A percentile compares a stretch with the other conserved stretches of the same genome.
phyloP scores from a whole-genome alignment of 257 asterid genomes.

The Echites panduratus region DNA sequence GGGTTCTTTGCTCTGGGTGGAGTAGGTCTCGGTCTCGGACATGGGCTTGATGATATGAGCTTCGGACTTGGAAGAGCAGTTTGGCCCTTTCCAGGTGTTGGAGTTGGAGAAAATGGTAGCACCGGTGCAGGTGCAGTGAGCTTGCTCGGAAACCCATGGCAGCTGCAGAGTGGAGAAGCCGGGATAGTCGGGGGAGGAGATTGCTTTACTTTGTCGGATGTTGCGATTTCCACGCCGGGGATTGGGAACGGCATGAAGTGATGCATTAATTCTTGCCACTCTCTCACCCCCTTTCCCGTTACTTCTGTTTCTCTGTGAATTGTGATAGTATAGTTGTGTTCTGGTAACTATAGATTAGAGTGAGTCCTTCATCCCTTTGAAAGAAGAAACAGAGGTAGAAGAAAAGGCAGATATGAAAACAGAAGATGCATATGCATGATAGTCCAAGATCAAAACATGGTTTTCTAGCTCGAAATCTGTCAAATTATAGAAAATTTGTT shows the following conservation, averaged over 20 bases:
- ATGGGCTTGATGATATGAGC: slow-evolving; percentile 54
- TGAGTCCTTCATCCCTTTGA: not conserved
- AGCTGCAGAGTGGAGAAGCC: slow-evolving; percentile 48
- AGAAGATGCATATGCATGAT: slow-evolving; percentile 2
- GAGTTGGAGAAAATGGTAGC: slow-evolving; percentile 34
- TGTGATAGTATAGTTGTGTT: not conserved
- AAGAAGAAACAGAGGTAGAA: not conserved
- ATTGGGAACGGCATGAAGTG: slow-evolving; percentile 45
- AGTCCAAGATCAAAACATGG: not conserved
- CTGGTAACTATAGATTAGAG: not conserved
- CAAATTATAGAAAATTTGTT: not conserved
- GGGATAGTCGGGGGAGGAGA: slow-evolving; percentile 46
- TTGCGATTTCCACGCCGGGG: slow-evolving; percentile 64
- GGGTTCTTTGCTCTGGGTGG: slow-evolving; percentile 64
- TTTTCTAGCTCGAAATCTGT: not conserved
- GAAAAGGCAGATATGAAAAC: not conserved
- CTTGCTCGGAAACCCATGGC: slow-evolving; percentile 53
- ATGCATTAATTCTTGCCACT: too few species aligned
- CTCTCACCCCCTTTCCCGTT: too few species aligned
- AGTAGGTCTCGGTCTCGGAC: slow-evolving; percentile 47
- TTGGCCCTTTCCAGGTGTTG: slow-evolving; percentile 55
- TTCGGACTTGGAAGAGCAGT: slow-evolving; percentile 57
- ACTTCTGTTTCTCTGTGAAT: not conserved
- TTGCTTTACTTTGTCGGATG: slow-evolving; percentile 53
- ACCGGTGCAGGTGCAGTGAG: slow-evolving; percentile 14